Base-by-base conservation (phyloP, 2,329 filamentous ascomycete species). In the Pestalotiopsis sp. region DNA sequence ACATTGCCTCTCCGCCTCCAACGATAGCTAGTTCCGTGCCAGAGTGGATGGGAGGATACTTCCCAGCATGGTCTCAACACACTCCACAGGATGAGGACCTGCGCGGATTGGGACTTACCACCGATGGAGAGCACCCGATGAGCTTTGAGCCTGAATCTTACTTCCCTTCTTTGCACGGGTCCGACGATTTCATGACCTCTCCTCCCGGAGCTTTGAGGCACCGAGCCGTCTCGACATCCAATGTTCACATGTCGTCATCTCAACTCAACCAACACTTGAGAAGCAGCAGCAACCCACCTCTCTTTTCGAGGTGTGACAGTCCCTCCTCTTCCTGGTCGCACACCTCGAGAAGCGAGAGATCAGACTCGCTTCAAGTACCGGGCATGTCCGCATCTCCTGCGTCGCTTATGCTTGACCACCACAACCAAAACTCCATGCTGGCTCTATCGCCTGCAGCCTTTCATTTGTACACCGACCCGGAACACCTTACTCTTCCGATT, bases 201-300 rank as follows among this genome's bases (percentile, higher is more conserved):
- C 63, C 75, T 20, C 66, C 68, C 6, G 41, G 23, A 23, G 36
- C 72, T 45, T 71, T 73, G 25, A 70, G 76, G 57, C 39, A 73
- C 39, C 72, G 76, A 13, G 74, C 76, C 23, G 69, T 76, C 20
- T 77, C 76, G 12, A 66, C 72, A 23, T 57, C 66, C 61, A 70
- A 69, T 61, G 67, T 76, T 45, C 59, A 72, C 27, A 72, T 72
- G 4, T 38, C 71, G 14, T 68, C 73, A 31, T 68, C 73, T 57
- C 72, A 73, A 49, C 73, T 74, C 27, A 71, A 73, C 9, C 72
- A 72, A 23, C 73, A 76, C 67, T 69, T 76, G 23, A 70, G 76
- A 13, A 78, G 74, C 58, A 76, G 75, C 66, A 78, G 77, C 72
- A 77, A 77, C 64, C 75, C 74, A 4, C 72, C 73, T 3, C 70